Conservation (phyloP, 345 rosid species). For the Murraya paniculata region DNA sequence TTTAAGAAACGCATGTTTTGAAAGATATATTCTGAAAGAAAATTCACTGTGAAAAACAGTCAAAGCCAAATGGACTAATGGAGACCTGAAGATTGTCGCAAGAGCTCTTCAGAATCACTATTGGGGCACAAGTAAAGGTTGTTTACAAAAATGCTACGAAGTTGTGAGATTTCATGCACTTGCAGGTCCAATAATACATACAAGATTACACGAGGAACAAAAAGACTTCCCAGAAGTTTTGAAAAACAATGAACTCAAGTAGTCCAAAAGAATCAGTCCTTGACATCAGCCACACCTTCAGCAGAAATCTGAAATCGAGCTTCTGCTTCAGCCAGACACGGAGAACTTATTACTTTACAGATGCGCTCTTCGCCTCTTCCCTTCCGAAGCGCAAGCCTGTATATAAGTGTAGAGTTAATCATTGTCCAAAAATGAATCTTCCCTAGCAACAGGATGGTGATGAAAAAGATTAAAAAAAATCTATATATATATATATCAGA, state of each 20-base stretch:
- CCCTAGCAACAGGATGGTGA: not conserved
- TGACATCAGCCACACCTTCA: slow-evolving; percentile 85
- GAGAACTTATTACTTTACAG: slow-evolving; percentile 96
- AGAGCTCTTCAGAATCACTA: not conserved
- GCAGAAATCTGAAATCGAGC: slow-evolving; percentile 85
- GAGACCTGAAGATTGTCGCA: not conserved
- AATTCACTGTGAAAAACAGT: not conserved
- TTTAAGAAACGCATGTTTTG: no score
- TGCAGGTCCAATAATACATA: not conserved
- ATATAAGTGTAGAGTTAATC: not conserved
- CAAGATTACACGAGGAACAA: not conserved
- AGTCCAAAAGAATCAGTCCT: slow-evolving; percentile 47
- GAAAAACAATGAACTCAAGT: not conserved
- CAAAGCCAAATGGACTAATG: not conserved
- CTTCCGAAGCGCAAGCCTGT: slow-evolving; percentile 81
- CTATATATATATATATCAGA: slow-evolving; percentile 13
- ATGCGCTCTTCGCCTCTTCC: slow-evolving; percentile 97
- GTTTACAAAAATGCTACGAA: not conserved
- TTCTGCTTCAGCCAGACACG: slow-evolving; percentile 89
- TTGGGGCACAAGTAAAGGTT: not conserved
- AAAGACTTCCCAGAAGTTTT: not conserved
- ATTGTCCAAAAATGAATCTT: not conserved
- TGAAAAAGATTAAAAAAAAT: no score
- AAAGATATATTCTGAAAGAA: not conserved
- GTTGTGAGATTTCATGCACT: not conserved